Percentiles rank a stretch among this genome's conserved stretches.
Evolutionary conservation across 179 eudicot species (phyloP).

Genomic region (Heliamphora ciliata): DNA sequence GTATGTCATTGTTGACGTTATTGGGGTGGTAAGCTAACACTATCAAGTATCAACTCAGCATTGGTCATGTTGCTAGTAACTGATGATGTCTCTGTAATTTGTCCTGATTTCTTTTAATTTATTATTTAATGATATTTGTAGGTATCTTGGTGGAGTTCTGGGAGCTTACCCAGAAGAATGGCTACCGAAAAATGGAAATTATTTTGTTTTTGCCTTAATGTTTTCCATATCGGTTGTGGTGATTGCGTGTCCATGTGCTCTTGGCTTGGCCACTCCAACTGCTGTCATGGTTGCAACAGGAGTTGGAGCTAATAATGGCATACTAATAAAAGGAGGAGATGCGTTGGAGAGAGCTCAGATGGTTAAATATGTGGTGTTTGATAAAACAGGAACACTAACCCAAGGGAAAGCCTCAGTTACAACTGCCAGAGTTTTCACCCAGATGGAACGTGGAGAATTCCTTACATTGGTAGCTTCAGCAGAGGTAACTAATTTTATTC

Average conservation of each 20-base stretch:
- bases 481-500: slow-evolving; percentile 45
- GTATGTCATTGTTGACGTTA: slow-evolving; percentile 59
- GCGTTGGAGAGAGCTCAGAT: slow-evolving; percentile 90
- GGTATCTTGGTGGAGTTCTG: slow-evolving; percentile 71
- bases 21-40: slow-evolving; percentile 66
- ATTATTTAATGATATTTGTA: slow-evolving; percentile 18
- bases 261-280: slow-evolving; percentile 96
- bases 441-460: slow-evolving; percentile 86
- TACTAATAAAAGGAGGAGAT: slow-evolving; percentile 94
- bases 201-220: slow-evolving; percentile 87
- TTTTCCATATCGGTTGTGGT: slow-evolving; percentile 90
- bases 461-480: slow-evolving; percentile 95
- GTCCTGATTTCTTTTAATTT: neutral
- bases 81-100: neutral
- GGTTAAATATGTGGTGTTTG: slow-evolving; percentile 74
- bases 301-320: slow-evolving; percentile 91
- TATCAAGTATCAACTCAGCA: neutral
- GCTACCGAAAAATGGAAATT: slow-evolving; percentile 75
- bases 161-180: slow-evolving; percentile 66
- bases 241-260: slow-evolving; percentile 92
- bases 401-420: slow-evolving; percentile 90
- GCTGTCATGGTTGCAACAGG: slow-evolving; percentile 99
- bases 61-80: neutral
- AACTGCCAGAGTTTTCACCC: slow-evolving; percentile 58
- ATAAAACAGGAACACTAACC: slow-evolving; percentile 92